Evolutionary conservation across 257 asterid species (phyloP), one percentile per base, ranked within the genome.

Genomic region (Scutellaria barbata): DNA sequence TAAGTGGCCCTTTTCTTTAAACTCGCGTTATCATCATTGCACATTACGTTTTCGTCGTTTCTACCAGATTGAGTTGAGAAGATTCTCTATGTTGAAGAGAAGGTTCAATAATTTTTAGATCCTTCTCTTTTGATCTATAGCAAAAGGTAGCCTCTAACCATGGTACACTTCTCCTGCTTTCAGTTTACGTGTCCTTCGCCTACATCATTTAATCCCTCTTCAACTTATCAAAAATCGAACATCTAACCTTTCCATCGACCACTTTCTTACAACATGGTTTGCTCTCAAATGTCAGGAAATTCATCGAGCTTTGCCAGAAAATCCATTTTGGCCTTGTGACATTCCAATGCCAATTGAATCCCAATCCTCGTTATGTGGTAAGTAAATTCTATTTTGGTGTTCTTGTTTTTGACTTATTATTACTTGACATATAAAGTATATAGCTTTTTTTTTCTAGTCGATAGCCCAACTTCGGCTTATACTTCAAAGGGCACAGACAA

Each of bases 291-390:
- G 18, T 20, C 82, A 89, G 97, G 97, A 79, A 13, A 63, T 74
- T 43, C 47, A 67, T 37, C 74, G 72, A 77, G 89, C 60, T 11
- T 46, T 76, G n/a, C 51, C 90, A 4, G 80, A 74, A 71, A 77
- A 30, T 12, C 63, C 66, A 7, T 70, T 73, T 11, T 81, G 86
- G 88, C 72, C 89, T 54, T 79, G 66, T 45, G 81, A 83, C 10
- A 52, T 59, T 65, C 77, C 89, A 10, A 76, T 64, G 10, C 81
- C 95, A 9, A 74, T 80, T 5, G 95, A 84, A 73, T 85, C 96
- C 56, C 94, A 84, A 39, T 89, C 96, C 10, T 90, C 96, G 9
- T 80, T 86, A 40, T 87, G 96, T 69, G 89, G 98, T 85, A 79
- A 63, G 86, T 57, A n/a, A 61, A 67, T 61, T 22, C 33, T 6